phyloP scores from a whole-genome alignment of 1,139 yeast species.

The Schwanniomyces etchellsii region DNA sequence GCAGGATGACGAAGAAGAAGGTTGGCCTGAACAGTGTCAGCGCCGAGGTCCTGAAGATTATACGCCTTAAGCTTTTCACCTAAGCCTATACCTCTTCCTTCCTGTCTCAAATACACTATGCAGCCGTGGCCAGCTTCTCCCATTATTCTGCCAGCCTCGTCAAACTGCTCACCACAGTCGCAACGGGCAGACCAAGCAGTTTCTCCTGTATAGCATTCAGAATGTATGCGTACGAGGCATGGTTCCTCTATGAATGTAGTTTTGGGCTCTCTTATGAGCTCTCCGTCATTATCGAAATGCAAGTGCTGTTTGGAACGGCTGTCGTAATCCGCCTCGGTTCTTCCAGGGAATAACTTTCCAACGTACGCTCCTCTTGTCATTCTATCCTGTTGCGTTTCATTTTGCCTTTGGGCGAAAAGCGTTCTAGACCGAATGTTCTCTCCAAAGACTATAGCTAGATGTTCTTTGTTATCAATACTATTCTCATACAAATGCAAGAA shows the following conservation, averaged over 20 bases:
- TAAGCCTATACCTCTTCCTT: conserved; percentile 96
- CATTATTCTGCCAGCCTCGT: conserved; percentile 94
- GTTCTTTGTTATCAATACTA: conserved; percentile 86
- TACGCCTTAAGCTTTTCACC: conserved; percentile 97
- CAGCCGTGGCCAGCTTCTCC: conserved; percentile 86
- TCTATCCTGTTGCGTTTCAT: conserved; percentile 84
- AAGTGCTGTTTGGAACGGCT: conserved; percentile 33
- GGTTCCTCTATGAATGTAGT: conserved; percentile 40
- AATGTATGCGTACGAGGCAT: conserved; percentile 71
- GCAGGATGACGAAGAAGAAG: conserved; percentile 92
- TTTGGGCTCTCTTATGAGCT: conserved; percentile 35
- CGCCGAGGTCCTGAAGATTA: conserved; percentile 94
- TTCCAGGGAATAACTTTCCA: conserved; percentile 84
- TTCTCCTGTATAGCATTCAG: conserved; percentile 98
- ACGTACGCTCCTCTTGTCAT: conserved; percentile 97
- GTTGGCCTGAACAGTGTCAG: conserved; percentile 97
- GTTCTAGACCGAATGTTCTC: conserved; percentile 79
- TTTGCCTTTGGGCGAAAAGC: conserved; percentile 53
- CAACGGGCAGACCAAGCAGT: conserved; percentile 99
- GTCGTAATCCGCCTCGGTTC: conserved; percentile 64
- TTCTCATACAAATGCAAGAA: conserved; percentile 86
- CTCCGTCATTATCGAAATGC: conserved; percentile 46
- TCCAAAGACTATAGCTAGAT: conserved; percentile 94
- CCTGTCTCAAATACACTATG: conserved; percentile 92
- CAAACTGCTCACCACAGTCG: conserved; percentile 98